Evolutionary conservation across 257 asterid genomes (phyloP).

Genomic region (Jacaranda copaia): DNA sequence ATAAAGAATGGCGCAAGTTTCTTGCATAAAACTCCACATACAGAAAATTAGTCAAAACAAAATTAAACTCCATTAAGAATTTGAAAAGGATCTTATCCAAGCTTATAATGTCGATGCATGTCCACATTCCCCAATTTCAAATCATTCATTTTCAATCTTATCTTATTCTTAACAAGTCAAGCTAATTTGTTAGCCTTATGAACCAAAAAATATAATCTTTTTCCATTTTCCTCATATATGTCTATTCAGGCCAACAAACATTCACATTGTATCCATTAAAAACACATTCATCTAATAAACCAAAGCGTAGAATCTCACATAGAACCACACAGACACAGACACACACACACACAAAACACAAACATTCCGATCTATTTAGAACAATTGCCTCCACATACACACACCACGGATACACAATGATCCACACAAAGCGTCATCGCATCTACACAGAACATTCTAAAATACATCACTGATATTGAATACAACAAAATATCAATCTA

Average conservation of each 20-base stretch:
- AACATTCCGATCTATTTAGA: conserved; percentile 33
- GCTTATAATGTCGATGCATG: background rate
- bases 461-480: background rate
- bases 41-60: background rate
- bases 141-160: conserved; percentile 15
- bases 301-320: background rate
- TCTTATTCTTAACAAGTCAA: background rate
- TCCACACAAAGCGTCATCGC: background rate
- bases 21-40: background rate
- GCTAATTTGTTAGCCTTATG: background rate
- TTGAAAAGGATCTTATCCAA: background rate
- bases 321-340: background rate
- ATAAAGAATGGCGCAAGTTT: background rate
- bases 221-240: background rate
- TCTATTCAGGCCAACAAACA: conserved; percentile 23
- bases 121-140: conserved; percentile 11
- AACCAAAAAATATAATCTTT: background rate
- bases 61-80: background rate
- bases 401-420: conserved; percentile 2
- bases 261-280: conserved; percentile 25
- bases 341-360: background rate
- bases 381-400: conserved; percentile 12
- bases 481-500: background rate
- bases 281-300: conserved; percentile 11
- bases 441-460: background rate